Percentiles rank a stretch among this genome's conserved stretches.
These are phyloP conservation scores for Dryadomyces quercivorus DNA, from an alignment of 2,329 filamentous ascomycete species.

Conservation along the genomic window DNA sequence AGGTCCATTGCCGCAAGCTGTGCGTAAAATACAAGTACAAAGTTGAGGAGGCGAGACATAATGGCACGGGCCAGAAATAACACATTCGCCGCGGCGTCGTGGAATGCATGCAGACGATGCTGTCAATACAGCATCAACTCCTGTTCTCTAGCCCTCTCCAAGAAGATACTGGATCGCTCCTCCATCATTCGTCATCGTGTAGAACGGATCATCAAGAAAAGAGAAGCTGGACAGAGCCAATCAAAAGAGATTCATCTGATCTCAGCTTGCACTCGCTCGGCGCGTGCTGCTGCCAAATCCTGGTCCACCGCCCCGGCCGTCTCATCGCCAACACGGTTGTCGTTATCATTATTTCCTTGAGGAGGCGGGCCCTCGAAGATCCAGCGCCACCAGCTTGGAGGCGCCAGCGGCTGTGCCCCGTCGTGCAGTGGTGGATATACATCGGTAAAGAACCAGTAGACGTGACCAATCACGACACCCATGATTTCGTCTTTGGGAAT, in stretches of 20 bases:
- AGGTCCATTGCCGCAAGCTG: not conserved
- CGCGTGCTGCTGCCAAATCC: conserved; percentile 48
- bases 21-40: not conserved
- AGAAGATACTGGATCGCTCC: not conserved
- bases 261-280: conserved; percentile 22
- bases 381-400: conserved; percentile 79
- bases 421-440: conserved; percentile 88
- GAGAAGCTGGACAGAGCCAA: not conserved
- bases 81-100: not conserved
- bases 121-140: too few species aligned
- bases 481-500: conserved; percentile 94
- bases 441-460: conserved; percentile 97
- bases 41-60: not conserved
- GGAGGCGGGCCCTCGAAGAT: conserved; percentile 55
- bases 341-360: conserved; percentile 26
- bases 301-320: conserved; percentile 45
- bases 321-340: conserved; percentile 27
- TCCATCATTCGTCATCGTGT: not conserved
- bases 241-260: conserved; percentile 11
- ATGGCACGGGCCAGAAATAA: not conserved
- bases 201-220: not conserved
- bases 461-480: conserved; percentile 85
- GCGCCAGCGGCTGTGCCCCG: conserved; percentile 75
- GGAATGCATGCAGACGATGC: too few species aligned
- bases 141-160: too few species aligned